Conservation (phyloP, 345 rosid species). For the Lumnitzera littorea region DNA sequence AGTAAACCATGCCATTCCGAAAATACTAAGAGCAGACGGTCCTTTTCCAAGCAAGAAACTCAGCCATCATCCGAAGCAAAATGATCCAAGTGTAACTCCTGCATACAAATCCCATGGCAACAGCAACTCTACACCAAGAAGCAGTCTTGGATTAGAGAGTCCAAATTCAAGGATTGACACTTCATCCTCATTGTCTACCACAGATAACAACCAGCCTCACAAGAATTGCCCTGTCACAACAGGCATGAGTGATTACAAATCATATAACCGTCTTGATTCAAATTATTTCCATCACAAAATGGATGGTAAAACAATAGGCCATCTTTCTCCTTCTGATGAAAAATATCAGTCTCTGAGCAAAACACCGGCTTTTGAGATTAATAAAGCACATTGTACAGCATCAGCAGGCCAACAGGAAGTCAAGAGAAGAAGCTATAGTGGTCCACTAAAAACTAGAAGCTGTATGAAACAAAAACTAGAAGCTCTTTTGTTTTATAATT, state of each 20-base stretch:
- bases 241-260: neutral
- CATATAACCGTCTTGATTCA: slow-evolving; percentile 17
- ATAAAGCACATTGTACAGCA: slow-evolving; percentile 6
- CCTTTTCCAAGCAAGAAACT: slow-evolving; percentile 7
- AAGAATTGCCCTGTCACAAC: slow-evolving; percentile 7
- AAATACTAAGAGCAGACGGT: slow-evolving; percentile 22
- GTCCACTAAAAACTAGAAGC: slow-evolving; percentile 7
- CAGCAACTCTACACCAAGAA: slow-evolving; percentile 8
- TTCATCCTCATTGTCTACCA: slow-evolving; percentile 12
- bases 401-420: slow-evolving; percentile 4
- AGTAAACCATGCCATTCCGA: slow-evolving; percentile 26
- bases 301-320: neutral
- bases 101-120: neutral
- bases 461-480: slow-evolving; percentile 14
- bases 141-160: slow-evolving; percentile 17
- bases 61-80: slow-evolving; percentile 1
- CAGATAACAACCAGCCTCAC: slow-evolving; percentile 10
- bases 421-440: slow-evolving; percentile 12
- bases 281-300: slow-evolving; percentile 10
- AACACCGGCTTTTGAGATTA: neutral
- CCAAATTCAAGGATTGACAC: slow-evolving; percentile 10
- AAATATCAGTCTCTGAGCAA: slow-evolving; percentile 2
- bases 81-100: slow-evolving; percentile 4
- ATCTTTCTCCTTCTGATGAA: slow-evolving; percentile 7
- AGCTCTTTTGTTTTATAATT: neutral